Conservation (phyloP, 495 filamentous ascomycete genomes). For the Tetracladium marchalianum region DNA sequence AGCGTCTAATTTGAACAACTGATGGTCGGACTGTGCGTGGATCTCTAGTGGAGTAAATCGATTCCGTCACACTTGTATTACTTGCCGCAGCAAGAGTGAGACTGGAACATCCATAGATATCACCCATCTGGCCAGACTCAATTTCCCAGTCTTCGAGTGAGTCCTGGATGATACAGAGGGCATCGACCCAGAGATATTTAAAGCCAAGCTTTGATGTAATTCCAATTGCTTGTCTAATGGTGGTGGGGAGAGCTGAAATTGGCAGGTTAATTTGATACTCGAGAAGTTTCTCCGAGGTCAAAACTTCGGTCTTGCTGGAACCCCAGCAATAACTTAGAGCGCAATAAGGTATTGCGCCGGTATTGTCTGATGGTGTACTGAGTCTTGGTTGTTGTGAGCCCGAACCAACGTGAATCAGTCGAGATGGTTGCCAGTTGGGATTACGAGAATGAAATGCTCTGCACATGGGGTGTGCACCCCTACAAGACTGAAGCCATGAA, state of each 20-base stretch:
- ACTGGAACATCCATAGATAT: neutral
- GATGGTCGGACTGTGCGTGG: too few relatives aligned
- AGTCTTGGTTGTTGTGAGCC: too few relatives aligned
- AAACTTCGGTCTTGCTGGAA: neutral
- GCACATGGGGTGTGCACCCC: too few relatives aligned
- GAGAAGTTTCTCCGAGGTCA: neutral
- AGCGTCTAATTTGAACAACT: too few relatives aligned
- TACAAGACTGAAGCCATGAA: too few relatives aligned
- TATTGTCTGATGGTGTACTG: too few relatives aligned
- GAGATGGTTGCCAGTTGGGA: too few relatives aligned
- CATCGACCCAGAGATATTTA: slow-evolving; percentile 6
- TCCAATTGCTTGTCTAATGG: slow-evolving; percentile 3
- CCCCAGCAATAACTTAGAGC: slow-evolving; percentile 3
- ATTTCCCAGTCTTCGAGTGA: slow-evolving; percentile 8
- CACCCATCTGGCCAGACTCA: slow-evolving; percentile 14
- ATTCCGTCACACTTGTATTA: too few relatives aligned
- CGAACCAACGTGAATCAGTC: too few relatives aligned
- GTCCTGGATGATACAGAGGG: neutral
- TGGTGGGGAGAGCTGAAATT: neutral
- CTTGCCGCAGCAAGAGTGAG: slow-evolving; percentile 3
- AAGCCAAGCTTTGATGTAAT: neutral
- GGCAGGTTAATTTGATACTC: neutral
- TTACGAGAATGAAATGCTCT: too few relatives aligned
- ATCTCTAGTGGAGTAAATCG: too few relatives aligned
- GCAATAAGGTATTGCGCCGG: too few relatives aligned